Base-by-base conservation (phyloP, 805 yeast genomes). In the Saccharomyces jurei region DNA sequence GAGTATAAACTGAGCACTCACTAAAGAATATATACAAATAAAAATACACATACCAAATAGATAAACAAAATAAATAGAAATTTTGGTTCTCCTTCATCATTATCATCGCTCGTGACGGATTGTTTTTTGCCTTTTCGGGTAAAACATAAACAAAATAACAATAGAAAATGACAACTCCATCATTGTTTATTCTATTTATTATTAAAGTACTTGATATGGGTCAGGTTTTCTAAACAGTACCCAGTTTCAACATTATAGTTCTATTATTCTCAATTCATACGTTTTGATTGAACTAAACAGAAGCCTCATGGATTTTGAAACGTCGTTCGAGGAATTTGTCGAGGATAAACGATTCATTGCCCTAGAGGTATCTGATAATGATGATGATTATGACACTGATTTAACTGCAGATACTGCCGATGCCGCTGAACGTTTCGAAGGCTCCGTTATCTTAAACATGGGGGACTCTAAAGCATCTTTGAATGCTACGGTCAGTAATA, bases 171-270 rank as follows among this genome's bases (percentile, higher is more conserved):
- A 36, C 44, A 29, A 29, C 22, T 36, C 10, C 17, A n/a, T 17
- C 13, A 36, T 5, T 57, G 56, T 49, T 55, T 56, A 50, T 57
- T 55, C 26, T 25, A 25, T 50, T 50, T 58, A 29, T 48, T 53
- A 27, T 58, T 58, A 50, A 68, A 70, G 55, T 69, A 70, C 58
- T 71, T 71, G 50, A 71, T 62, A 50, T 63, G 61, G 48, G 64
- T 60, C 70, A 13, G 72, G 67, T 59, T 75, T 14, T 46, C 22
- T 22, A n/a, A n/a, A 26, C 11, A 3, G 5, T 14, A 10, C n/a
- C 6, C 22, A 10, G 17, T n/a, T 46, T 46, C 14, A 6, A 9
- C n/a, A 14, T 46, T 46, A 6, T 11, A n/a, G 17, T n/a, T 17
- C 44, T 17, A 6, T 6, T 3, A 36, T 17, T 8, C 11, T 17